These are phyloP conservation scores for Cryphonectria nitschkei DNA, from an alignment of 2,329 filamentous ascomycete genomes.

Conservation along the genomic window DNA sequence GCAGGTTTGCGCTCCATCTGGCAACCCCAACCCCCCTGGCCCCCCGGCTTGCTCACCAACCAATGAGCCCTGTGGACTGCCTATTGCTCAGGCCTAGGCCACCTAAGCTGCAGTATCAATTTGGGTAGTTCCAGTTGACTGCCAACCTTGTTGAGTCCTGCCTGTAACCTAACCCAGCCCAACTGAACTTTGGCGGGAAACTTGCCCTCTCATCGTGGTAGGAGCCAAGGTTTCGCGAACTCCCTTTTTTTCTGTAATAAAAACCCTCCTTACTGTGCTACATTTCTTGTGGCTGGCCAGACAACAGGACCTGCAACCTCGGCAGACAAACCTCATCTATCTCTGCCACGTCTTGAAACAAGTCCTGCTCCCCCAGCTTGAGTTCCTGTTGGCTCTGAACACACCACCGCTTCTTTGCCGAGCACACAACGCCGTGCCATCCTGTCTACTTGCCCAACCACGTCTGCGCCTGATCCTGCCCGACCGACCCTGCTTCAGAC, in stretches of 20 bases:
- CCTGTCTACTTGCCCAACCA: constrained; percentile 18
- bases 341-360: constrained; percentile 37
- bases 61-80: background rate
- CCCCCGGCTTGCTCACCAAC: background rate
- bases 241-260: background rate
- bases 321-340: constrained; percentile 35
- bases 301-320: constrained; percentile 19
- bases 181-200: background rate
- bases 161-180: background rate
- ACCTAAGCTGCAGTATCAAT: background rate
- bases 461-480: constrained; percentile 30
- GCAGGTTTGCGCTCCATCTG: constrained; percentile 6
- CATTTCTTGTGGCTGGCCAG: background rate
- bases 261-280: constrained; percentile 2
- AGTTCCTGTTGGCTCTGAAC: background rate
- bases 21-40: background rate
- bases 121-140: background rate
- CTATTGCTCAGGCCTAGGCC: background rate
- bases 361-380: background rate
- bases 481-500: constrained; percentile 32
- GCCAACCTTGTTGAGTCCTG: background rate
- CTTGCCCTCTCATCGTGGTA: background rate
- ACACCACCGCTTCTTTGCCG: constrained; percentile 18
- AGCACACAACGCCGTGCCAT: constrained; percentile 26
- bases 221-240: background rate